Evolutionary conservation across 495 filamentous ascomycete genomes (phyloP), one percentile per base, ranked within the genome.

Genomic region (Penicillium robsamsonii): DNA sequence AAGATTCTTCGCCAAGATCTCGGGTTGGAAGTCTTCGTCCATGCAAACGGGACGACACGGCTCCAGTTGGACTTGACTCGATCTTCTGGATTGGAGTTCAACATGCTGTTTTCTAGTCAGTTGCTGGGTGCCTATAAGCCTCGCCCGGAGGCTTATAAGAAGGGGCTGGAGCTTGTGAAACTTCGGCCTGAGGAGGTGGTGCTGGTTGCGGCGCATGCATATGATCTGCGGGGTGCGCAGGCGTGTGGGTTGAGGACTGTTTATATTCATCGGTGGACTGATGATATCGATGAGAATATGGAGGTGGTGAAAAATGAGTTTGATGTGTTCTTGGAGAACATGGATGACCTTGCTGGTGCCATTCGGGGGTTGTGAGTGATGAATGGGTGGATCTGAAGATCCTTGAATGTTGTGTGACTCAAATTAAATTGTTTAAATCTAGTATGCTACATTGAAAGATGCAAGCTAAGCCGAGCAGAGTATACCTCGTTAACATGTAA

Each of bases 11-110:
- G 60, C 17, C 58, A 59, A 12, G 40, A 55, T 1, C 61, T 61
- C 4, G 67, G 63, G 18, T 62, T 65, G 12, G 71, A 74, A 44
- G 66, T 68, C 0, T 75, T 79, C 25, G 79, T 83, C 22, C 72
- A 78, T 44, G 79, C 81, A n/a, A 84, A 84, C 54, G 81, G 80
- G 0, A 79, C 77, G 2, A 79, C 79, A 29, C 72, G 81, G 44
- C 67, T 83, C 25, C 81, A 83, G 63, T 74, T 84, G 15, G 77
- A 82, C 60, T 63, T 83, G 6, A 65, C 59, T 13, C 67, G 71
- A 15, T 80, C 79, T 0, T 78, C 79, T 0, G 76, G 73, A 5
- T 51, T 83, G 29, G 49, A 55, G 4, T 85, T 82, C 66, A 63
- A 80, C 59, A 76, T 77, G 71, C 49, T 83, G 2, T 79, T 81